Base-by-base conservation (phyloP, 176 grass and related monocot genomes). In the Avena eriantha region DNA sequence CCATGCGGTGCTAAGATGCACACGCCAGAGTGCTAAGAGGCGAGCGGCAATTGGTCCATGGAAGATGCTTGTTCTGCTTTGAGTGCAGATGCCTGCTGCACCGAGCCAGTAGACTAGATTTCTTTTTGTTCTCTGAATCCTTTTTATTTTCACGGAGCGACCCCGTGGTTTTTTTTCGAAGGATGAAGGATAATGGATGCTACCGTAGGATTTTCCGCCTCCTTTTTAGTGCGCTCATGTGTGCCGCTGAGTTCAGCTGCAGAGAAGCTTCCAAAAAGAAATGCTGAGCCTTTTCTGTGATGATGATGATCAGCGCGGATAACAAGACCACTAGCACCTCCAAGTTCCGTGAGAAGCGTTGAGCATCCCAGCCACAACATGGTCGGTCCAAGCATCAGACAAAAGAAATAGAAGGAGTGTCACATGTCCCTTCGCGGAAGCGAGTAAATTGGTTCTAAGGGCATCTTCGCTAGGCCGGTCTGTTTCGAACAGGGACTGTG, bases 91-190 rank as follows among this genome's bases (percentile, higher is more conserved):
- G 12, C 77, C 3, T 8, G 77, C 7, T 58, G 56, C 56, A 60
- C n/a, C 21, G 57, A 60, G 57, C 57, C 45, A 22, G 57, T 23
- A 7, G n/a, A 21, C 21, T n/a, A 22, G 1, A 60, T n/a, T 10
- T 60, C 10, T 47, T 2, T 43, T n/a, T 3, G 54, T 21, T 3
- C 50, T 11, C 18, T 8, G 24, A 46, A 36, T 10, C 36, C 2
- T 71, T 80, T 61, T 24, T 80, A 48, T 29, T 41, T 41, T 41
- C 61, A 7, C 84, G 18, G 17, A 80, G 53, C 29, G 18, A n/a
- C 57, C 21, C 21, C 21, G 57, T 69, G 61, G 10, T 13, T 7
- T 41, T 41, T 26, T 67, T 78, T 8, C 31, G 1, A 67, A 51
- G 46, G 73, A 67, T 39, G 29, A 29, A 65, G 1, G 57, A 76